phyloP scores from a whole-genome alignment of 306 rosid species.

The Prunus campanulata region DNA sequence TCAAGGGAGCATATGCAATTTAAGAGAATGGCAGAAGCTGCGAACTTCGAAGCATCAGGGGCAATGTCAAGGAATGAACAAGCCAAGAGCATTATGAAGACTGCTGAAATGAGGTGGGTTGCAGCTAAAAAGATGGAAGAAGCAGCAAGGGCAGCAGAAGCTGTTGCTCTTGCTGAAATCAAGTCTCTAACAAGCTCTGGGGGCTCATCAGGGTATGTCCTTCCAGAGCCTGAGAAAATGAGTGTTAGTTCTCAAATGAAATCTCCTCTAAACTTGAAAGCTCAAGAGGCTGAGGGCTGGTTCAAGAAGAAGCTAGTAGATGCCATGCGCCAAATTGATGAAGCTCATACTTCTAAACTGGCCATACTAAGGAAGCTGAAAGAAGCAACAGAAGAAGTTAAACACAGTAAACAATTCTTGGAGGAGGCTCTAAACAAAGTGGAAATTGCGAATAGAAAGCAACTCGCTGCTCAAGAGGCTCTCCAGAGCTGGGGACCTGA shows the following conservation, averaged over 20 bases:
- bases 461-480: conserved; percentile 70
- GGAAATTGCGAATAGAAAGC: conserved; percentile 73
- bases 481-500: conserved; percentile 66
- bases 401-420: conserved; percentile 61
- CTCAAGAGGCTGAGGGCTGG: conserved; percentile 46
- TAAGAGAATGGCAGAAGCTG: conserved; percentile 35
- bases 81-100: conserved; percentile 42
- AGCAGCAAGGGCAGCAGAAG: conserved; percentile 95
- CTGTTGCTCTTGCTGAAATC: conserved; percentile 88
- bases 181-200: conserved; percentile 51
- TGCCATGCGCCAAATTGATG: conserved; percentile 54
- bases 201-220: conserved; percentile 35
- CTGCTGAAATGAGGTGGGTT: conserved; percentile 85
- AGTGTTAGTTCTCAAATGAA: conserved; percentile 35
- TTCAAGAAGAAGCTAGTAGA: conserved; percentile 48
- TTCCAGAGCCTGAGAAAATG: conserved; percentile 56
- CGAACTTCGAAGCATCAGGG: conserved; percentile 31
- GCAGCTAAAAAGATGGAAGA: conserved; percentile 99
- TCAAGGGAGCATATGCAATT: conserved; percentile 18
- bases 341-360: conserved; percentile 46
- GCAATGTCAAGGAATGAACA: conserved; percentile 26
- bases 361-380: conserved; percentile 58
- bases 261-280: conserved; percentile 35
- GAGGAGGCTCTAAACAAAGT: conserved; percentile 77
- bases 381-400: conserved; percentile 80